Evolutionary conservation across 106 monocot genomes (phyloP).

Genomic region (Allium cepa): DNA sequence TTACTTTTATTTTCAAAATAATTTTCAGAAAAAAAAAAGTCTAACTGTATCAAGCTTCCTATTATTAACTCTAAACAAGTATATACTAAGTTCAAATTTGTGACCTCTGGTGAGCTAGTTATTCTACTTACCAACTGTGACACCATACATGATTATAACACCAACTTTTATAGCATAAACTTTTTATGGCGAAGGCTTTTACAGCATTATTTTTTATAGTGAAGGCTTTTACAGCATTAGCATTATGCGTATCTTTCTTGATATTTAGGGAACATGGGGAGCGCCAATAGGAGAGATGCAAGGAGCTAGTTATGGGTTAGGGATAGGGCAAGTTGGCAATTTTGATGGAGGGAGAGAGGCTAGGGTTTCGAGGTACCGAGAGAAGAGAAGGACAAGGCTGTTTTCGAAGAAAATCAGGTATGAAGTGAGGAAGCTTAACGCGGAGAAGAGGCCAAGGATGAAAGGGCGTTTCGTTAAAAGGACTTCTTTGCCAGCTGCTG

Average conservation of each 20-base stretch:
- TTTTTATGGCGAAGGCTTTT: neutral
- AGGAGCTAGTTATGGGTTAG: neutral
- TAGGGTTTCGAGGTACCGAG: constrained; percentile 79
- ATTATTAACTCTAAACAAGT: too few relatives aligned
- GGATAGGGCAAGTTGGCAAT: constrained; percentile 1
- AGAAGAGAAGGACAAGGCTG: constrained; percentile 84
- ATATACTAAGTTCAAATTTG: too few relatives aligned
- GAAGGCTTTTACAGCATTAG: too few relatives aligned
- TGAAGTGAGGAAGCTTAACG: constrained; percentile 94
- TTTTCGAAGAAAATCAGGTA: constrained; percentile 91
- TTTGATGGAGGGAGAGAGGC: constrained; percentile 41
- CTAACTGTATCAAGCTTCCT: too few relatives aligned
- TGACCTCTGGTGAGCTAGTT: neutral
- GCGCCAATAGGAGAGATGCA: constrained; percentile 6
- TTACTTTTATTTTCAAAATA: too few relatives aligned
- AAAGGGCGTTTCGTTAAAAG: constrained; percentile 90
- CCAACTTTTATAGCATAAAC: neutral
- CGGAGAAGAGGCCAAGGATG: constrained; percentile 92
- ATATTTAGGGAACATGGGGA: constrained; percentile 11
- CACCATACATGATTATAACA: neutral
- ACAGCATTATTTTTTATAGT: too few relatives aligned
- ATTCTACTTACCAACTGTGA: neutral
- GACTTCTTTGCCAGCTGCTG: constrained; percentile 10
- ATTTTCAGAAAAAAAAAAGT: too few relatives aligned
- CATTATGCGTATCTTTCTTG: too few relatives aligned